phyloP scores from a whole-genome alignment of 371 early-diverging fungal species.

The Nematocida displodere region DNA sequence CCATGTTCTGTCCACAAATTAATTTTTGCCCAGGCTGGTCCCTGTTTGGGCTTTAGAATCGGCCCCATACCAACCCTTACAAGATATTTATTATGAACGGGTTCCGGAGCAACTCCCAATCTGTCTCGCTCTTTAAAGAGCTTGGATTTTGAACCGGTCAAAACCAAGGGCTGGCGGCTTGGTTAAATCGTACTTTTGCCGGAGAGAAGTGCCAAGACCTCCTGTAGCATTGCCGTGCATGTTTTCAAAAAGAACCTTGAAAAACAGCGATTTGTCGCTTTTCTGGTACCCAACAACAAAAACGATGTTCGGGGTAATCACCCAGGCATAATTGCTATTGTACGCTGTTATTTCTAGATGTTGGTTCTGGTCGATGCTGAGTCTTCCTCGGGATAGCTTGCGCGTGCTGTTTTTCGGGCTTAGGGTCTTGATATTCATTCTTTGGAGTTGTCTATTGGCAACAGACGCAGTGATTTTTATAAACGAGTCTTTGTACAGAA shows the following conservation, averaged over 20 bases:
- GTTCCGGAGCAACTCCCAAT: too few species aligned
- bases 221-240: constrained; percentile 9
- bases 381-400: neutral
- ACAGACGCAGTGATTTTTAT: neutral
- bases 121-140: too few species aligned
- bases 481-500: constrained; percentile 16
- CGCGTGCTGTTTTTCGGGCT: neutral
- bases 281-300: neutral
- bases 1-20: too few species aligned
- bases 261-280: neutral
- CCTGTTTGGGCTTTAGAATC: too few species aligned
- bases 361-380: neutral
- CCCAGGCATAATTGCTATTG: neutral
- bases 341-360: neutral
- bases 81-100: too few species aligned
- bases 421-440: neutral
- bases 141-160: neutral
- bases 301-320: constrained; percentile 17
- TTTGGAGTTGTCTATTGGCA: neutral
- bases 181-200: constrained; percentile 22
- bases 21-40: too few species aligned
- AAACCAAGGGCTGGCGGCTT: neutral
- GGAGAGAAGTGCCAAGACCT: constrained; percentile 1
- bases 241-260: constrained; percentile 20
- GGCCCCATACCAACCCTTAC: too few species aligned